Base-by-base conservation (phyloP, 768 basidiomycete species). In the Naganishia randhawae region DNA sequence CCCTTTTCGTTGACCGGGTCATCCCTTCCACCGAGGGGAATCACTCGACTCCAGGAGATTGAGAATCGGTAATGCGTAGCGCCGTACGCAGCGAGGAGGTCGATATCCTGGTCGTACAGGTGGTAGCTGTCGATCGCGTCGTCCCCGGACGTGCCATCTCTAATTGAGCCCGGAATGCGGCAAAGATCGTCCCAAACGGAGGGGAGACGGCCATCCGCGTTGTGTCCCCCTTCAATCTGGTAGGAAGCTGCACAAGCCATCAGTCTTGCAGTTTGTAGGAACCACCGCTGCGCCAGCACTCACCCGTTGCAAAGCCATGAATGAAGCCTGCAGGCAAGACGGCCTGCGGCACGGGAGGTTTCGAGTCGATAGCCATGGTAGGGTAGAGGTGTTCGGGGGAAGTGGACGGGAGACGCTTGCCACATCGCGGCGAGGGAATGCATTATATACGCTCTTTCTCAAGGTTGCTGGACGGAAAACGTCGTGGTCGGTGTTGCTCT, bases 21-120 rank as follows among this genome's bases (percentile, higher is more conserved):
- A 70, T 87, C 82, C 25, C 86, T 84, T 22, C 89, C 89, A 25
- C 88, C 88, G 19, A 86, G 82, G 29, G 89, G 89, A 68, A 90
- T 88, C 71, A 90, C 84, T 31, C 89, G 84, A 13, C 87, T 84
- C 90, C 88, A 90, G 8, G 88, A 83, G 64, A 91, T 81, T 4
- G 87, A 89, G 80, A 91, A 90, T 25, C 89, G 85, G 80, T 90
- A 90, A 2, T 87, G 81, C 72, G 87, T 88, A 54, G 87, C 86
- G 37, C 88, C 87, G 71, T 89, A 88, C 39, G 82, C 72, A 29
- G 82, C 83, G 71, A 91, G 81, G 45, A 90, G 81, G 37, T 83
- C 84, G 41, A 88, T 78, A 75, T 89, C 88, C 70, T 87, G 85
- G 68, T 84, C 84, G 86, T 87, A 90, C 69, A 85, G 81, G 63